Evolutionary conservation across 371 early-diverging fungal genomes (phyloP).

Genomic region (Batkoa obscura): DNA sequence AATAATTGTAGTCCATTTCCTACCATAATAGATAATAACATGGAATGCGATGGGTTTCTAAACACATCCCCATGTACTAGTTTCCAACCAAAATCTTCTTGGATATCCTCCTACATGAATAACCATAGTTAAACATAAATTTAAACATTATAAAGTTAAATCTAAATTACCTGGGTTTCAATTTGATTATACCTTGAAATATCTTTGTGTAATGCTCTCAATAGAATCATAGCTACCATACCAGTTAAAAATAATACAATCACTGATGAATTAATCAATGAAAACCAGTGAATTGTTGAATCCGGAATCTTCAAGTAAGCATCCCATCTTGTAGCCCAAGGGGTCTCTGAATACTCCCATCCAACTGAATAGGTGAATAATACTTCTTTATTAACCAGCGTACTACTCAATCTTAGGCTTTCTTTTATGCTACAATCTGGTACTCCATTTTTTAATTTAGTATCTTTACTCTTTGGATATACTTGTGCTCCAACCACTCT

Average conservation of each 20-base stretch:
- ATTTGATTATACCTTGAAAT: constrained; percentile 69
- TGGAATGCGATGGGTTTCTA: constrained; percentile 54
- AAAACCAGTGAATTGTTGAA: constrained; percentile 66
- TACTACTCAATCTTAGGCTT: no score
- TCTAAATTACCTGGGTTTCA: constrained; percentile 24
- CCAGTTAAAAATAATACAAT: constrained; percentile 76
- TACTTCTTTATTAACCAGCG: constrained; percentile 22
- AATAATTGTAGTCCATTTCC: constrained; percentile 85
- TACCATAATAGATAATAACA: constrained; percentile 66
- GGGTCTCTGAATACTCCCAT: constrained; percentile 46
- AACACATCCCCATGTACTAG: constrained; percentile 83
- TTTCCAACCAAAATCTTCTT: constrained; percentile 88
- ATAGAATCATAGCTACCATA: constrained; percentile 70
- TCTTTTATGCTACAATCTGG: no score
- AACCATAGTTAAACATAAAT: no score
- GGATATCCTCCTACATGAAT: constrained; percentile 39
- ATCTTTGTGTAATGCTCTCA: constrained; percentile 66
- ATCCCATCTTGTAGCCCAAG: constrained; percentile 95
- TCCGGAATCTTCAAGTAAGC: constrained; percentile 62
- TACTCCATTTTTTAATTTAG: no score
- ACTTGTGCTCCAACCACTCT: constrained; percentile 83
- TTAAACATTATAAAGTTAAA: background rate
- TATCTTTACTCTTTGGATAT: constrained; percentile 21
- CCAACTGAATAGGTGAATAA: constrained; percentile 65
- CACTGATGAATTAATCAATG: constrained; percentile 73